Percentiles rank a stretch among this genome's conserved stretches.
Evolutionary conservation across 2,329 filamentous ascomycete species (phyloP).

Genomic region (Acrodontium crateriforme): DNA sequence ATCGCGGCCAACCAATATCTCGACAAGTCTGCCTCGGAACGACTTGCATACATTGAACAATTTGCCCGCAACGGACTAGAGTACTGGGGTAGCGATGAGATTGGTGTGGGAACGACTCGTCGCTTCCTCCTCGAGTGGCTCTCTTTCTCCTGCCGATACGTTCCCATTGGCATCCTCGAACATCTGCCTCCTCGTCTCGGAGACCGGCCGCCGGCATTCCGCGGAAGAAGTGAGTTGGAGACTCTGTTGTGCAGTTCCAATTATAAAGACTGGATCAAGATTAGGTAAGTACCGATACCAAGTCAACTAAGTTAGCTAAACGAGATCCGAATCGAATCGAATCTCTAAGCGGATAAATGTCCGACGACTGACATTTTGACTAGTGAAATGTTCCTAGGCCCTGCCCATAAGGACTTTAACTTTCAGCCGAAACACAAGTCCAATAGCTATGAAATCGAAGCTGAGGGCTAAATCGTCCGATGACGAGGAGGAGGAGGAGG

Average conservation of each 20-base stretch:
- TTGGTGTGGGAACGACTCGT: conserved; percentile 79
- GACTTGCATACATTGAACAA: conserved; percentile 72
- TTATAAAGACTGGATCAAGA: conserved; percentile 97
- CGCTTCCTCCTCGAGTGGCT: conserved; percentile 92
- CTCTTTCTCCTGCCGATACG: conserved; percentile 83
- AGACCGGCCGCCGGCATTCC: conserved; percentile 74
- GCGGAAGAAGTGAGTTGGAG: conserved; percentile 79
- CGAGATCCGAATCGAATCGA: too few species aligned
- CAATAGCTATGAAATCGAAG: conserved; percentile 74
- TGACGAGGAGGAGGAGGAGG: too few species aligned
- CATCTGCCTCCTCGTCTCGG: conserved; percentile 77
- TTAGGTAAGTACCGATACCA: conserved; percentile 54
- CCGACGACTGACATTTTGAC: conserved; percentile 3
- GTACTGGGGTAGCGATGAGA: conserved; percentile 90
- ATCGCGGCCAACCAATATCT: conserved; percentile 85
- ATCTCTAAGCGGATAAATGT: too few species aligned
- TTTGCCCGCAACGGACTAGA: conserved; percentile 85
- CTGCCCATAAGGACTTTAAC: conserved; percentile 75
- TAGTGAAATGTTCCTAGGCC: conserved; percentile 95
- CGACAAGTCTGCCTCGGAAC: conserved; percentile 83
- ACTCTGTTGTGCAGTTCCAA: conserved; percentile 82
- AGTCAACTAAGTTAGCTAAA: neutral
- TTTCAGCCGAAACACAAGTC: conserved; percentile 98
- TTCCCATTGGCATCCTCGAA: conserved; percentile 79
- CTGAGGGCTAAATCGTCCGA: conserved; percentile 50